phyloP scores from a whole-genome alignment of 192 early-diverging fungal species.

The Globomyces pollinis-pini region DNA sequence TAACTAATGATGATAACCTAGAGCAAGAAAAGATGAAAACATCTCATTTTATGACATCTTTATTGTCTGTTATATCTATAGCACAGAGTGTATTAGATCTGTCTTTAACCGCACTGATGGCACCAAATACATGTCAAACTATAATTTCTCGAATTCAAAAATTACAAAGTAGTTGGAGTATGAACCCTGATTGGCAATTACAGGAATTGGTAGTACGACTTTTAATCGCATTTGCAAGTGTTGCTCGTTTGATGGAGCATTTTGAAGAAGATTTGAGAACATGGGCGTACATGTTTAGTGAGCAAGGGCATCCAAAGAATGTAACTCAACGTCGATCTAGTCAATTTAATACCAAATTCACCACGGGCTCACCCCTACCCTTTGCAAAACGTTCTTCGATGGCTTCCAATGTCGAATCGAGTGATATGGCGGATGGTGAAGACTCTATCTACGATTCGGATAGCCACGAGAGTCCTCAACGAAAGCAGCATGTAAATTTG shows the following conservation, averaged over 20 bases:
- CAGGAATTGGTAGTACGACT: conserved; percentile 51
- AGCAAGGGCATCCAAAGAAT: conserved; percentile 15
- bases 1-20: too few relatives aligned
- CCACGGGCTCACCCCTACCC: conserved; percentile 12
- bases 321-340: not conserved
- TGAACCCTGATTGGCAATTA: conserved; percentile 56
- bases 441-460: not conserved
- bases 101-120: conserved; percentile 47
- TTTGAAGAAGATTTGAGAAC: conserved; percentile 67
- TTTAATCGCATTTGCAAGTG: conserved; percentile 61
- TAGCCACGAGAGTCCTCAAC: not conserved
- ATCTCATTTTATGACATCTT: conserved; percentile 43
- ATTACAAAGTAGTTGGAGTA: conserved; percentile 56
- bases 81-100: conserved; percentile 70
- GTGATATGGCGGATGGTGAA: conserved; percentile 1
- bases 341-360: conserved; percentile 8
- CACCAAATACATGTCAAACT: conserved; percentile 47
- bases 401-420: not conserved
- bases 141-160: conserved; percentile 50
- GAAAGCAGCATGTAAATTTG: not conserved
- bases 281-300: conserved; percentile 45
- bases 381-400: conserved; percentile 11
- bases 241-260: conserved; percentile 70
- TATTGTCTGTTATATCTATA: conserved; percentile 61
- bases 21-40: conserved; percentile 11